Evolutionary conservation across 2,329 filamentous ascomycete species (phyloP).

Genomic region (Achaetomium macrosporum): DNA sequence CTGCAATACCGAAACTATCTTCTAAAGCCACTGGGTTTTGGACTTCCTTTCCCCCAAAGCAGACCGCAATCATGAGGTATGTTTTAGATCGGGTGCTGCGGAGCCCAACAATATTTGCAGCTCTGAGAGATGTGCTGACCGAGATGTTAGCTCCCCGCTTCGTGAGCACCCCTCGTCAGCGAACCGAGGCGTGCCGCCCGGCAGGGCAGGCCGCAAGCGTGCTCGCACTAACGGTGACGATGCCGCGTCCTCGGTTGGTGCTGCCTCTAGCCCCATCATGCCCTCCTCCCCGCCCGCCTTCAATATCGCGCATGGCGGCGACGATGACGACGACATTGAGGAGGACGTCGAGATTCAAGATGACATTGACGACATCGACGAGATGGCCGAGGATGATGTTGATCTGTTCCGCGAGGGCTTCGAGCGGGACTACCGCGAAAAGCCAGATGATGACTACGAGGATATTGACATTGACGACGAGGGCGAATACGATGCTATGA

Average conservation of each 20-base stretch:
- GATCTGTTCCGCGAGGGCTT: constrained; percentile 71
- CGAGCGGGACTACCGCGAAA: constrained; percentile 63
- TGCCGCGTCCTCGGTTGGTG: constrained; percentile 45
- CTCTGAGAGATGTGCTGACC: neutral
- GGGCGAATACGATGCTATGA: constrained; percentile 65
- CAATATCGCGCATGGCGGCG: constrained; percentile 59
- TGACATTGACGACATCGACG: constrained; percentile 71
- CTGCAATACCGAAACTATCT: neutral
- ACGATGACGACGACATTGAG: constrained; percentile 66
- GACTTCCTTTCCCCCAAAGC: neutral
- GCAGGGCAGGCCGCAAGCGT: constrained; percentile 48
- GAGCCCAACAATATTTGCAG: neutral
- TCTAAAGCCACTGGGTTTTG: neutral
- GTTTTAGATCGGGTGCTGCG: constrained; percentile 1
- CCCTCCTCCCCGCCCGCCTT: constrained; percentile 61
- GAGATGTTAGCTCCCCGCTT: constrained; percentile 65
- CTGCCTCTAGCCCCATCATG: constrained; percentile 52
- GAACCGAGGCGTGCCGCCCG: constrained; percentile 61
- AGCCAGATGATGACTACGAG: constrained; percentile 66
- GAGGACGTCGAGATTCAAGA: constrained; percentile 67
- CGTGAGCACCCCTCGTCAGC: constrained; percentile 74
- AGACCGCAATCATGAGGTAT: constrained; percentile 25
- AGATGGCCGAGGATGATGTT: constrained; percentile 74
- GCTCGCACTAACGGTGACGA: constrained; percentile 48
- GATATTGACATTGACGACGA: constrained; percentile 71